A percentile compares a stretch with the other conserved stretches of the same genome.
These are phyloP conservation scores for Saccharomyces pastorianus DNA, from an alignment of 1,139 yeast genomes.

Conservation along the genomic window DNA sequence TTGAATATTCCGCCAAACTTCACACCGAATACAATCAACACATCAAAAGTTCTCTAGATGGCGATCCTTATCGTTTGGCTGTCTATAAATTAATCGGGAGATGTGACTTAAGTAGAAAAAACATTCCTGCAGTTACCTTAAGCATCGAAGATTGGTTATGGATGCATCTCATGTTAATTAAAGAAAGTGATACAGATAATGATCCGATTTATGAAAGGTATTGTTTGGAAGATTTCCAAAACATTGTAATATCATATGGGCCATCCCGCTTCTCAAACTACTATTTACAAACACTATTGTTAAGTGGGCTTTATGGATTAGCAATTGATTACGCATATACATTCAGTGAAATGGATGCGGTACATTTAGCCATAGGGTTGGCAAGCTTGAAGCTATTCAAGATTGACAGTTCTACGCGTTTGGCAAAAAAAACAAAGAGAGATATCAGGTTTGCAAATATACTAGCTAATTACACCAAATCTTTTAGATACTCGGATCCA, in stretches of 20 bases:
- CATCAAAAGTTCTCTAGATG: constrained; percentile 60
- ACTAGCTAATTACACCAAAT: constrained; percentile 65
- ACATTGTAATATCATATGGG: constrained; percentile 64
- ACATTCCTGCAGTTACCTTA: constrained; percentile 67
- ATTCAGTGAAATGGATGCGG: constrained; percentile 75
- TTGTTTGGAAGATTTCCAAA: constrained; percentile 65
- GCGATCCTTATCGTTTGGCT: constrained; percentile 87
- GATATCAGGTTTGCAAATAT: constrained; percentile 38
- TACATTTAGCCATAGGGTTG: constrained; percentile 82
- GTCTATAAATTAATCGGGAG: constrained; percentile 87
- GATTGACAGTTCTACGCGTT: constrained; percentile 31
- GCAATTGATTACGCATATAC: constrained; percentile 67
- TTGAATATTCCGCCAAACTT: constrained; percentile 61
- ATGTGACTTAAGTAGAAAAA: constrained; percentile 63
- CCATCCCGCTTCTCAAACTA: constrained; percentile 61
- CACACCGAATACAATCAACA: constrained; percentile 80
- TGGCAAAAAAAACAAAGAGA: background rate
- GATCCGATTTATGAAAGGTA: constrained; percentile 64
- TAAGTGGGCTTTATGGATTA: constrained; percentile 74
- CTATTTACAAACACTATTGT: constrained; percentile 65
- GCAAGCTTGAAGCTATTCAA: constrained; percentile 67
- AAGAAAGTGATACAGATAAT: constrained; percentile 43
- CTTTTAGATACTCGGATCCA: constrained; percentile 80
- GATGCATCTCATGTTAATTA: constrained; percentile 75
- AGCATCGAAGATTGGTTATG: constrained; percentile 96